phyloP scores from a whole-genome alignment of 257 asterid genomes.

The Handroanthus guayacan region DNA sequence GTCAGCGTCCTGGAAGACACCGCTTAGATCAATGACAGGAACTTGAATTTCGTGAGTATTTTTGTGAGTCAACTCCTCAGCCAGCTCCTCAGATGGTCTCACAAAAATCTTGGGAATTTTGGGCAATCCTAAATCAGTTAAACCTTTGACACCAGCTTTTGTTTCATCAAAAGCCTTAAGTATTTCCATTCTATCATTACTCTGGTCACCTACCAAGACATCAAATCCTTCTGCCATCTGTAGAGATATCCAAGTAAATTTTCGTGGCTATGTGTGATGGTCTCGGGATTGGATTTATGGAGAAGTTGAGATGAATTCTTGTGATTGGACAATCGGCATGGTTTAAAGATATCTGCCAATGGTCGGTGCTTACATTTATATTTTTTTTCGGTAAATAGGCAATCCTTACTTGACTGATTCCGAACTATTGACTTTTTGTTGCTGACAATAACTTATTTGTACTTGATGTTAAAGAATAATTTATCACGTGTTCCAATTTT shows the following conservation, averaged over 20 bases:
- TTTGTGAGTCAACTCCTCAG: conserved; percentile 5
- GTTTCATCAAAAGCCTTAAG: conserved; percentile 56
- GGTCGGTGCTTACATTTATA: no score
- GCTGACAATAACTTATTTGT: no score
- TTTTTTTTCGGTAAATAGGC: no score
- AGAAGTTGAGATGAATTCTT: no score
- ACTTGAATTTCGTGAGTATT: conserved; percentile 25
- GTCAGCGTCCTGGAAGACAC: conserved; percentile 12
- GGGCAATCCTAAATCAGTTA: conserved; percentile 47
- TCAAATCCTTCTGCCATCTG: conserved; percentile 25
- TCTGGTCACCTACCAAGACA: conserved; percentile 7
- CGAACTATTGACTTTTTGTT: no score
- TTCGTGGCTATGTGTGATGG: no score
- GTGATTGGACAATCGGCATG: no score
- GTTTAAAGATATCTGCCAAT: no score
- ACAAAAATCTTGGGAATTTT: conserved; percentile 53
- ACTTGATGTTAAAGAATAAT: no score
- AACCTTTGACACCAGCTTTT: conserved; percentile 58
- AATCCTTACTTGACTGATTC: no score
- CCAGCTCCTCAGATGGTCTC: conserved; percentile 40
- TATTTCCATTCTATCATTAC: conserved; percentile 40
- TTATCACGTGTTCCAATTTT: no score
- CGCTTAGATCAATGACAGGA: conserved; percentile 57
- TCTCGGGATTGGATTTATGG: no score
- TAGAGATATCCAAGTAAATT: neutral